Evolutionary conservation across 179 eudicot genomes (phyloP), one percentile per base, ranked within the genome.

Genomic region (Beta macrorhiza): DNA sequence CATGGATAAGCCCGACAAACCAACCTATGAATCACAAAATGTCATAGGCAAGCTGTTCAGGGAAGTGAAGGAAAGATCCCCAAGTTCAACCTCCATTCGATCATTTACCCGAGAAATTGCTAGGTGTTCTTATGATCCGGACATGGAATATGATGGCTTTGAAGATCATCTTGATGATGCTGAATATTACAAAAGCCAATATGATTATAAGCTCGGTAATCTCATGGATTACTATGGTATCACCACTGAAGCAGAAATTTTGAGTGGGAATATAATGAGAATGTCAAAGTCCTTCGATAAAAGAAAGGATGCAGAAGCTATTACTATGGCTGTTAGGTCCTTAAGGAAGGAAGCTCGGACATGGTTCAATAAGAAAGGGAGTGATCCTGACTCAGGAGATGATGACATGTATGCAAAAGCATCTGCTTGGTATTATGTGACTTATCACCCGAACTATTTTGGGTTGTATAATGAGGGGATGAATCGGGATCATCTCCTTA

Each of bases 381-480:
- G 75, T 37, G 88, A 81, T 42, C 2, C n/a, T 8, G 74, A 80
- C 72, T 44, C 78, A 25, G 87, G 20, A 42, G 55, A 6, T 19
- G 87, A 89, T 58, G 86, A 86, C 45, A 9, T 80, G 32, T 86
- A 86, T 78, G 97, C 95, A 57, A 92, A 89, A 83, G 99, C 98
- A 5, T 95, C 99, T 0, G 99, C 99, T 13, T 93, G 99, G 99
- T 93, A 95, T 75, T 80, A 89, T 83, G 99, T 93, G 17, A 89
- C 97, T 0, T 95, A 95, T 73, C 98, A 95, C 76, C 91, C 87
- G 3, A 72, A 25, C 20, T 93, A 85, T 76, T 91, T 83, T 85
- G 98, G 97, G 58, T 22, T n/a, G 29, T 93, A 91, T 80, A 91
- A 93, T 45, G 91, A 81, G 74, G 95, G 90, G 59, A 9, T 89